phyloP scores from a whole-genome alignment of 345 rosid species.

The Moricandia arvensis region DNA sequence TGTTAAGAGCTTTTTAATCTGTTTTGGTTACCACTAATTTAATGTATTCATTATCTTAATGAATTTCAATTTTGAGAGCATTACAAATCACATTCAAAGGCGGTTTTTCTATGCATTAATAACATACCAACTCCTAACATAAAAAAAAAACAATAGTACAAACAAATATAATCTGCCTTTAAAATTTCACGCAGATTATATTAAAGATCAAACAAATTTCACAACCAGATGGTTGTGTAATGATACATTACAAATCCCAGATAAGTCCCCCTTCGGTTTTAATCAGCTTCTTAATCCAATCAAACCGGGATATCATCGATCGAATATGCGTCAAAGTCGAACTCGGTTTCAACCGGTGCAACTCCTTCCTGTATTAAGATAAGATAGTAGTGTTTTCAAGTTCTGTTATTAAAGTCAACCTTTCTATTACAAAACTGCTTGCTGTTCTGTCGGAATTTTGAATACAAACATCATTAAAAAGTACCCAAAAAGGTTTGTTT shows the following conservation, averaged over 20 bases:
- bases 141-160: not conserved
- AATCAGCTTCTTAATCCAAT: conserved; percentile 5
- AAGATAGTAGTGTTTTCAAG: conserved; percentile 25
- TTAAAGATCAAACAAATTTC: conserved; percentile 19
- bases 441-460: not conserved
- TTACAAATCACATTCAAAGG: not conserved
- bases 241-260: conserved; percentile 30
- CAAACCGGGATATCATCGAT: conserved; percentile 70
- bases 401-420: not conserved
- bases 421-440: not conserved
- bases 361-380: conserved; percentile 68
- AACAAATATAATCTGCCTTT: conserved; percentile 31
- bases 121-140: conserved; percentile 10
- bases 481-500: not conserved
- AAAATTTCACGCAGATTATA: conserved; percentile 30
- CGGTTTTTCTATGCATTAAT: not conserved
- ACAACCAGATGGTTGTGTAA: conserved; percentile 11
- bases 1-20: not conserved
- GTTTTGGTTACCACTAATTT: conserved; percentile 20
- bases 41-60: conserved; percentile 24
- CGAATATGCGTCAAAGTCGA: conserved; percentile 75
- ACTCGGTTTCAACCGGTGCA: conserved; percentile 61
- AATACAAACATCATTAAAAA: not conserved
- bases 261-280: conserved; percentile 1
- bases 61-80: conserved; percentile 2